Conservation (phyloP, 768 basidiomycete genomes). For the Candolleomyces aberdarensis region DNA sequence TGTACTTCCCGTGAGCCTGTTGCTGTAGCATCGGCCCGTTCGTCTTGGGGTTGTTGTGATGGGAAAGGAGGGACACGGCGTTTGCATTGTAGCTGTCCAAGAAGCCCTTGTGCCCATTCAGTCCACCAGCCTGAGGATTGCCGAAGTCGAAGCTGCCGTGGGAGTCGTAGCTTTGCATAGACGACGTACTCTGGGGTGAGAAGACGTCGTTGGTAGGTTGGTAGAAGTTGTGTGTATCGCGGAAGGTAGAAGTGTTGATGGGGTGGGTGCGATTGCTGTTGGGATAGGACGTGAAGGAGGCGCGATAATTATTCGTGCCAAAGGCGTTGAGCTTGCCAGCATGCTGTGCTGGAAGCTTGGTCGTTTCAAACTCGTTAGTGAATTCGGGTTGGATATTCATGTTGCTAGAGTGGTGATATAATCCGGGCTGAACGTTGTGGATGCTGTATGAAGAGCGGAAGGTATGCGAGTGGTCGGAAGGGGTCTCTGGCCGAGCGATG, state of each 20-base stretch:
- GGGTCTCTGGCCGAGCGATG: constrained; percentile 47
- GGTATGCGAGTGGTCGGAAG: constrained; percentile 35
- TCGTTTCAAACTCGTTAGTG: constrained; percentile 34
- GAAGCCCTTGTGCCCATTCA: constrained; percentile 28
- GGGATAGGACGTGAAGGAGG: constrained; percentile 37
- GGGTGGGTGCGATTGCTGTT: constrained; percentile 40
- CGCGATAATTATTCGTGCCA: constrained; percentile 23
- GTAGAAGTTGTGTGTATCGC: constrained; percentile 31
- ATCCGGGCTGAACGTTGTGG: constrained; percentile 25
- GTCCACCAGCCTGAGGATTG: constrained; percentile 8
- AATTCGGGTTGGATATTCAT: constrained; percentile 39
- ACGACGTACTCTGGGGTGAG: constrained; percentile 34
- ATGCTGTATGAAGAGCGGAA: constrained; percentile 32
- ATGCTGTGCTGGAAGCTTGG: constrained; percentile 31
- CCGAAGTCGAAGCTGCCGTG: constrained; percentile 34
- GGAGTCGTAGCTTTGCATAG: constrained; percentile 37
- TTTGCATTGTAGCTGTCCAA: constrained; percentile 25
- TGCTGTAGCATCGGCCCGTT: constrained; percentile 21
- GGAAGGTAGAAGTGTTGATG: constrained; percentile 31
- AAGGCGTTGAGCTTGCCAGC: constrained; percentile 35
- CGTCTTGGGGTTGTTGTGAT: constrained; percentile 8
- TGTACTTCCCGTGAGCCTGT: constrained; percentile 27
- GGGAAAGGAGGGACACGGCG: neutral
- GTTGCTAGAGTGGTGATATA: constrained; percentile 34
- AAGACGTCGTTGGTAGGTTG: constrained; percentile 33